Conservation (phyloP, 768 basidiomycete genomes). For the Mycena rosella region DNA sequence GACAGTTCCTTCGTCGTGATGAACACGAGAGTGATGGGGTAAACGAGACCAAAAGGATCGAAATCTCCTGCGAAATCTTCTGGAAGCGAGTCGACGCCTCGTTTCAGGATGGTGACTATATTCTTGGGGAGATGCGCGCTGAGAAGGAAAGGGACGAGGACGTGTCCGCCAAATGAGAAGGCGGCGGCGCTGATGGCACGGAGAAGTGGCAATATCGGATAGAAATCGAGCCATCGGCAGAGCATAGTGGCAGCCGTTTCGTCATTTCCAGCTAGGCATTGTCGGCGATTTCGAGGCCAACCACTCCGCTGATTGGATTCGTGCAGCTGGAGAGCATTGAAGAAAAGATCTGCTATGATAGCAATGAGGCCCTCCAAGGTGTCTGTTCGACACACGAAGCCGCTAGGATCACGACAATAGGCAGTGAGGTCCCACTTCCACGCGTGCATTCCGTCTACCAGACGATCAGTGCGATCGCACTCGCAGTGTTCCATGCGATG, state of each 20-base stretch:
- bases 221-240: conserved; percentile 28
- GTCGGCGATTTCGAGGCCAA: conserved; percentile 19
- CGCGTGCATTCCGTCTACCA: conserved; percentile 28
- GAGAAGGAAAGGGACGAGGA: conserved; percentile 28
- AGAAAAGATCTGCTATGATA: conserved; percentile 21
- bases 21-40: conserved; percentile 30
- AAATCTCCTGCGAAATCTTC: conserved; percentile 5
- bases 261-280: conserved; percentile 21
- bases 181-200: conserved; percentile 26
- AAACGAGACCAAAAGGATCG: conserved; percentile 18
- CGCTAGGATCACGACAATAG: conserved; percentile 18
- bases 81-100: conserved; percentile 27
- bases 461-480: conserved; percentile 28
- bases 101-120: conserved; percentile 28
- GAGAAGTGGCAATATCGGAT: conserved; percentile 26
- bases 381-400: conserved; percentile 11
- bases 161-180: conserved; percentile 6
- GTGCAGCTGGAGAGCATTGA: conserved; percentile 19
- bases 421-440: conserved; percentile 23
- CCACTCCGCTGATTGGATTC: not conserved
- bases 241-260: conserved; percentile 26
- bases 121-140: conserved; percentile 33
- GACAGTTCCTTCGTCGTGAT: conserved; percentile 3
- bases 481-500: conserved; percentile 28
- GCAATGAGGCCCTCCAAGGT: conserved; percentile 27